Percentiles rank a stretch among this genome's conserved stretches.
Evolutionary conservation across 148 eudicot species (phyloP).

Genomic region (Rhododendron griersonianum): DNA sequence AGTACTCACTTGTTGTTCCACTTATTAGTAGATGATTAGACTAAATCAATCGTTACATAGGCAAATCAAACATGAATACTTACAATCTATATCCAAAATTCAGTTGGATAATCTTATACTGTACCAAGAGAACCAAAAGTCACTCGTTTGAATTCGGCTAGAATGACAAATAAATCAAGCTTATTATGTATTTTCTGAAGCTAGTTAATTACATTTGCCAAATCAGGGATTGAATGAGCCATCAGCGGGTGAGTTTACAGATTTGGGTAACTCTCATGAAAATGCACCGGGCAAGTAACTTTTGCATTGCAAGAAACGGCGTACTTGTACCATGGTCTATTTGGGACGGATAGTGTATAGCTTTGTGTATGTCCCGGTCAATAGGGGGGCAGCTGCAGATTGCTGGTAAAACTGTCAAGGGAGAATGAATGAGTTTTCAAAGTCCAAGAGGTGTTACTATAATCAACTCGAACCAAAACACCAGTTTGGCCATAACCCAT

Average conservation of each 20-base stretch:
- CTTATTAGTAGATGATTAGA: too few relatives aligned
- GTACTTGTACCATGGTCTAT: not conserved
- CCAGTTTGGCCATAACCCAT: not conserved
- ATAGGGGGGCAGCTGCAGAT: not conserved
- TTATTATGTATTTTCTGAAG: too few relatives aligned
- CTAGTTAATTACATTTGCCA: too few relatives aligned
- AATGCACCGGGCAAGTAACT: not conserved
- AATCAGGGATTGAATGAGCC: not conserved
- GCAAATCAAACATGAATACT: too few relatives aligned
- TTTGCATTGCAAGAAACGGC: not conserved
- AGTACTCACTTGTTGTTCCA: too few relatives aligned
- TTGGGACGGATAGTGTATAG: not conserved
- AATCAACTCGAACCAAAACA: not conserved
- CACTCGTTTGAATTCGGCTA: too few relatives aligned
- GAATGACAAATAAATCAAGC: too few relatives aligned
- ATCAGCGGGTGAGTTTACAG: not conserved
- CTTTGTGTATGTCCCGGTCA: not conserved
- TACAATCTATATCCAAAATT: too few relatives aligned
- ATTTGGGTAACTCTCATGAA: not conserved
- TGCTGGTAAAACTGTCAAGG: not conserved
- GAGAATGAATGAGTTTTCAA: not conserved
- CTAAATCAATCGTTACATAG: too few relatives aligned
- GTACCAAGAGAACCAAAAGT: too few relatives aligned
- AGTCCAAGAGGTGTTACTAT: not conserved
- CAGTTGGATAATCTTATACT: too few relatives aligned